Percentiles rank a stretch among this genome's conserved stretches.
phyloP scores from a whole-genome alignment of 345 rosid genomes.

The Aethionema arabicum region DNA sequence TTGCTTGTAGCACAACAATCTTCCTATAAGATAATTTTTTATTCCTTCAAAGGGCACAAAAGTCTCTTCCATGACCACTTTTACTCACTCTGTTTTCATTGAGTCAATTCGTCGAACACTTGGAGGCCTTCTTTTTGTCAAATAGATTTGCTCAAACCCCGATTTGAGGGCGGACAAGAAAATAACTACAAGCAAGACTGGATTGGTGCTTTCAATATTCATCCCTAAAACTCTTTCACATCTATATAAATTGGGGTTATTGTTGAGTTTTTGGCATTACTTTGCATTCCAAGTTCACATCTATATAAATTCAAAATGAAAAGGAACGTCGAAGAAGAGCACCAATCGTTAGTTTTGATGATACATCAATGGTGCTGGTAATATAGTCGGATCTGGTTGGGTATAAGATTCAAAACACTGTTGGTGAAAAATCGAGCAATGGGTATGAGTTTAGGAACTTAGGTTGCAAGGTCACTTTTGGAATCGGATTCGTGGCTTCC shows the following conservation, averaged over 20 bases:
- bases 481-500: constrained; percentile 40
- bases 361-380: constrained; percentile 47
- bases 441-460: constrained; percentile 38
- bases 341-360: constrained; percentile 42
- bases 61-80: constrained; percentile 75
- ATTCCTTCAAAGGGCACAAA: constrained; percentile 89
- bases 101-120: constrained; percentile 36
- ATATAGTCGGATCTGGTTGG: constrained; percentile 58
- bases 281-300: background rate
- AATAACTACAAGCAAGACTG: constrained; percentile 67
- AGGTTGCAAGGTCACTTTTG: constrained; percentile 46
- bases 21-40: constrained; percentile 77
- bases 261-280: too few relatives aligned
- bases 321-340: constrained; percentile 16
- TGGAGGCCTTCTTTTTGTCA: constrained; percentile 20
- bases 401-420: constrained; percentile 38
- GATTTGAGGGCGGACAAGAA: constrained; percentile 12
- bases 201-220: constrained; percentile 33
- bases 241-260: too few relatives aligned
- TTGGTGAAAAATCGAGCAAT: constrained; percentile 24
- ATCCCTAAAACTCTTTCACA: background rate
- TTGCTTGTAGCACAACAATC: constrained; percentile 84
- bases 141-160: constrained; percentile 26
- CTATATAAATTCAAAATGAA: constrained; percentile 34
- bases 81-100: constrained; percentile 20